These are phyloP conservation scores for Alternaria atra DNA, from an alignment of 2,329 filamentous ascomycete genomes.

Conservation along the genomic window DNA sequence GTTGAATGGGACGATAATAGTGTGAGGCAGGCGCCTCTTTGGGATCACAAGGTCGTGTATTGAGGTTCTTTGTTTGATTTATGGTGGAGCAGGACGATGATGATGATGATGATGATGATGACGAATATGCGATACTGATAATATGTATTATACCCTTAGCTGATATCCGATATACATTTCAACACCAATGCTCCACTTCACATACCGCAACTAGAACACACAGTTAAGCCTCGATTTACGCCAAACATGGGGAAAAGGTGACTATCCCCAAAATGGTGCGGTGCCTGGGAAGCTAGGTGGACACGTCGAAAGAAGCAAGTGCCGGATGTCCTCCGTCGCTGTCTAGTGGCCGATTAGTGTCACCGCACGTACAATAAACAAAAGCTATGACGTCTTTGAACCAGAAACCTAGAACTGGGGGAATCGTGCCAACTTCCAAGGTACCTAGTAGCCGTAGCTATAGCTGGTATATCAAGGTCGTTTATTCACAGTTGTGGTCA, in stretches of 20 bases:
- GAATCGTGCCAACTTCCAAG: slow-evolving; percentile 14
- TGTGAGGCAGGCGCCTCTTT: slow-evolving; percentile 12
- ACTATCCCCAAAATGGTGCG: neutral
- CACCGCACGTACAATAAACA: neutral
- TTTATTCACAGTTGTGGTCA: neutral
- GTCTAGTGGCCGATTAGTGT: slow-evolving; percentile 8
- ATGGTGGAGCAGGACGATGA: neutral
- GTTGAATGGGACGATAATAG: slow-evolving; percentile 49
- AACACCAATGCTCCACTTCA: neutral
- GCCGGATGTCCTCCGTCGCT: slow-evolving; percentile 6
- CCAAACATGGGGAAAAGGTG: neutral
- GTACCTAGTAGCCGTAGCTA: neutral
- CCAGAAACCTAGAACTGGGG: neutral
- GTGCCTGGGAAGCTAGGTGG: neutral
- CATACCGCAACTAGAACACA: neutral
- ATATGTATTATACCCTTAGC: neutral
- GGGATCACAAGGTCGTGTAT: slow-evolving; percentile 9
- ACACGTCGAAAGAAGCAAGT: neutral
- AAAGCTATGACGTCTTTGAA: slow-evolving; percentile 14
- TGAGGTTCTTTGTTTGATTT: neutral
- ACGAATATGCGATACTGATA: neutral
- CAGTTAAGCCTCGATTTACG: neutral
- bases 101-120: neutral
- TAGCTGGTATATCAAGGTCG: slow-evolving; percentile 3
- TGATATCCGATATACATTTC: neutral